phyloP scores from a whole-genome alignment of 208 protist species.

The Histomonas meleagridis region DNA sequence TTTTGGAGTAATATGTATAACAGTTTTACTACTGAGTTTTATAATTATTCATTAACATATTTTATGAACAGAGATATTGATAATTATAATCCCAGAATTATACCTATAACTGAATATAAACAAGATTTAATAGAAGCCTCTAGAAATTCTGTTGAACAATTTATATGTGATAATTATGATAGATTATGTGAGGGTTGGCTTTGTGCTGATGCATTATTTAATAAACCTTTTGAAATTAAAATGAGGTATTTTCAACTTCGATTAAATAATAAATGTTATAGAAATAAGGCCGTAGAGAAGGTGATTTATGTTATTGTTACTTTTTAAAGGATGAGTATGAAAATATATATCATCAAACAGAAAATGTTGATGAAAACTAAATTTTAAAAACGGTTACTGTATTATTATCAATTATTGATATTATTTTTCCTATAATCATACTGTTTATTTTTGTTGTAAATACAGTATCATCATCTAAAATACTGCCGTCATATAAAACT shows the following conservation, averaged over 20 bases:
- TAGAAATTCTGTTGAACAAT: too few relatives aligned
- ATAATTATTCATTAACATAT: not conserved
- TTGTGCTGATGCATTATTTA: not conserved
- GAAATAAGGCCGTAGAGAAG: not conserved
- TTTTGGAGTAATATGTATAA: not conserved
- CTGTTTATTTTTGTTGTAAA: too few relatives aligned
- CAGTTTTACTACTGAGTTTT: not conserved
- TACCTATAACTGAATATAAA: not conserved
- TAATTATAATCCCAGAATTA: not conserved
- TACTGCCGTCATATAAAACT: too few relatives aligned
- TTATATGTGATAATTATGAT: not conserved
- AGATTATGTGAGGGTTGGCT: not conserved
- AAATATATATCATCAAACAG: not conserved
- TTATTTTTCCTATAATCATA: too few relatives aligned
- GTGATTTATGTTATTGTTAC: not conserved
- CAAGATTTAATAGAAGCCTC: not conserved
- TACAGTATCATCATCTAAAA: too few relatives aligned
- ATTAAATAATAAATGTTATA: not conserved
- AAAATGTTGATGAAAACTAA: not conserved
- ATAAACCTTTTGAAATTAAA: not conserved
- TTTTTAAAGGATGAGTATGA: not conserved
- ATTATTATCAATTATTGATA: too few relatives aligned
- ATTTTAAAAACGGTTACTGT: too few relatives aligned
- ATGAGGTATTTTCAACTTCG: not conserved
- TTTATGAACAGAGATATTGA: not conserved